Evolutionary conservation across 106 monocot genomes (phyloP).

Genomic region (Vanilla planifolia): DNA sequence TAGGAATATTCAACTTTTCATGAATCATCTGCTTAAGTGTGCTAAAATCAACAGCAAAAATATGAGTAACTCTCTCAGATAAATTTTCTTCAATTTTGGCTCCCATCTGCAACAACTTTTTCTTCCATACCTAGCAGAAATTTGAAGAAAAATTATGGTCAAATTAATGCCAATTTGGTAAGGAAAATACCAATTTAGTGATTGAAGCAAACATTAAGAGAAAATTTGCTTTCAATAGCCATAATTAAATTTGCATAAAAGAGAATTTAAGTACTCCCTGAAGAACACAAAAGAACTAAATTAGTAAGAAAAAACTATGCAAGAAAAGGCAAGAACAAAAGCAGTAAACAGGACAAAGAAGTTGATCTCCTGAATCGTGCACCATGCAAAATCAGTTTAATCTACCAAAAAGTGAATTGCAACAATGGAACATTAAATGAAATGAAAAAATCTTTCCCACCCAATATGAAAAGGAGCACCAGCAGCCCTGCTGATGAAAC

Average conservation of each 20-base stretch:
- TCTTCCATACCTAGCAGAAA: slow-evolving; percentile 56
- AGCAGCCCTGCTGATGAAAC: too few relatives aligned
- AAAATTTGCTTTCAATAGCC: not conserved
- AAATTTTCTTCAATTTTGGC: slow-evolving; percentile 44
- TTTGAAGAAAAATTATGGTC: not conserved
- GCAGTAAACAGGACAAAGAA: too few relatives aligned
- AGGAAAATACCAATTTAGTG: not conserved
- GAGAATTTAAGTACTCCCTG: not conserved
- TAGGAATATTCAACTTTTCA: slow-evolving; percentile 28
- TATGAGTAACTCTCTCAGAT: slow-evolving; percentile 49
- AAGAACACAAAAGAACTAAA: too few relatives aligned
- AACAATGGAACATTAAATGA: too few relatives aligned
- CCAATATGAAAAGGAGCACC: too few relatives aligned
- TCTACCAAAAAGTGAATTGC: too few relatives aligned
- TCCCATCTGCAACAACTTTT: slow-evolving; percentile 77
- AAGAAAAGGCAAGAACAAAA: not conserved
- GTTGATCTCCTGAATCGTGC: too few relatives aligned
- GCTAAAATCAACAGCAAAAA: slow-evolving; percentile 42
- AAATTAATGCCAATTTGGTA: not conserved
- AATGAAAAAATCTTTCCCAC: too few relatives aligned
- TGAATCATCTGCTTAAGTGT: slow-evolving; percentile 27
- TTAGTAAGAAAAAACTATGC: not conserved
- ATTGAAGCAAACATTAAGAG: not conserved
- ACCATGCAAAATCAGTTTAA: too few relatives aligned
- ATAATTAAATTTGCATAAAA: not conserved